A percentile compares a stretch with the other conserved stretches of the same genome.
Conservation (phyloP, 1,139 yeast genomes). For the Ogataea hybrid region DNA sequence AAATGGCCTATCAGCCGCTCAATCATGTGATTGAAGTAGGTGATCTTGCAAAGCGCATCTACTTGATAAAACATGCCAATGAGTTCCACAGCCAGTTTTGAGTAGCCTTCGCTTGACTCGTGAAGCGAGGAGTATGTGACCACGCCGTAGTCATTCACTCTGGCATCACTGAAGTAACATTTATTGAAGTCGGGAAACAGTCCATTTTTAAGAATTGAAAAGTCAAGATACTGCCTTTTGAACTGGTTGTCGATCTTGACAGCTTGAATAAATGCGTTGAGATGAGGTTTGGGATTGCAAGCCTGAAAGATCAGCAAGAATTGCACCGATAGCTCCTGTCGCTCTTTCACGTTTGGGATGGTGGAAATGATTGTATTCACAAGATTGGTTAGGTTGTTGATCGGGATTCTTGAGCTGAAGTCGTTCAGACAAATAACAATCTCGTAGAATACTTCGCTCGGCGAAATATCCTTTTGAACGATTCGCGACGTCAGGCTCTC, state of each 20-base stretch:
- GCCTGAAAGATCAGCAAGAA: constrained; percentile 48
- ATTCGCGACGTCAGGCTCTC: constrained; percentile 14
- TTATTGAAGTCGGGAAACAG: constrained; percentile 44
- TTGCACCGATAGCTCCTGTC: constrained; percentile 23
- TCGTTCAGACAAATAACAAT: constrained; percentile 24
- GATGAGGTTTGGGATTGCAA: constrained; percentile 37
- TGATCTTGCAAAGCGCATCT: constrained; percentile 43
- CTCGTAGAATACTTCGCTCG: constrained; percentile 30
- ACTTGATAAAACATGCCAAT: constrained; percentile 41
- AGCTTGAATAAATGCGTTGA: constrained; percentile 39
- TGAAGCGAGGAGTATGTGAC: constrained; percentile 70
- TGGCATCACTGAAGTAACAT: constrained; percentile 36
- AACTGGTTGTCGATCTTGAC: constrained; percentile 40
- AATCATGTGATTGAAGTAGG: constrained; percentile 48
- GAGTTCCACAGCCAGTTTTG: constrained; percentile 62
- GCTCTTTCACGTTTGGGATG: constrained; percentile 20
- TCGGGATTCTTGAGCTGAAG: constrained; percentile 22
- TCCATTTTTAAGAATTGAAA: constrained; percentile 28
- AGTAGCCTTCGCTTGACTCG: constrained; percentile 81
- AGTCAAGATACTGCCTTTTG: constrained; percentile 35
- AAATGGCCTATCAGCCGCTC: constrained; percentile 72
- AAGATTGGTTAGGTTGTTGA: constrained; percentile 16
- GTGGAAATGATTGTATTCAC: constrained; percentile 22
- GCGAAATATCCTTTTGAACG: constrained; percentile 8
- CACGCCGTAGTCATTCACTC: constrained; percentile 56